Conservation (phyloP, 208 protist genomes). For the Paratrypanosoma confusum region DNA sequence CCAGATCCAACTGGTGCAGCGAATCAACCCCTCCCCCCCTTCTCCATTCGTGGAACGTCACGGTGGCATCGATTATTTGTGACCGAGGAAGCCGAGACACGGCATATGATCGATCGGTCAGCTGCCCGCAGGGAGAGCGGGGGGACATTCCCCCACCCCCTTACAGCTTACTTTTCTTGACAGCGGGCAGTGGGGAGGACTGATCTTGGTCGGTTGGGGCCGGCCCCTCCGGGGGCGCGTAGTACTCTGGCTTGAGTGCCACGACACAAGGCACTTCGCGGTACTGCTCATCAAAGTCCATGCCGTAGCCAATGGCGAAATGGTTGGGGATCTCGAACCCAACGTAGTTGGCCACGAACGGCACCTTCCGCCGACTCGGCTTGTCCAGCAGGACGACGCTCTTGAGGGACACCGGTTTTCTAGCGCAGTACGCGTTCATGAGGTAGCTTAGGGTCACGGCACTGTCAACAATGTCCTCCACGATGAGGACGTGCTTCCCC, state of each 20-base stretch:
- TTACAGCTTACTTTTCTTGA: too few relatives aligned
- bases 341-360: slow-evolving; percentile 48
- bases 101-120: too few relatives aligned
- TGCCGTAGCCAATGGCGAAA: slow-evolving; percentile 87
- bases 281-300: slow-evolving; percentile 80
- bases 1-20: too few relatives aligned
- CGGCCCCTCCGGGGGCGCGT: too few relatives aligned
- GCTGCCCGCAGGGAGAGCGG: too few relatives aligned
- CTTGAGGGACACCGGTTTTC: slow-evolving; percentile 65
- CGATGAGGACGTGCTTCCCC: slow-evolving; percentile 66
- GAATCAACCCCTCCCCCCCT: too few relatives aligned
- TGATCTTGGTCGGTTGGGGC: too few relatives aligned
- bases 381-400: slow-evolving; percentile 83
- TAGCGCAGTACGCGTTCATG: slow-evolving; percentile 27
- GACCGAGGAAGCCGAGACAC: too few relatives aligned
- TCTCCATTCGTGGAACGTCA: too few relatives aligned
- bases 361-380: slow-evolving; percentile 39
- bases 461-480: slow-evolving; percentile 88
- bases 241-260: slow-evolving; percentile 49
- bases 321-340: slow-evolving; percentile 46
- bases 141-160: not conserved
- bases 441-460: slow-evolving; percentile 76
- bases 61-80: too few relatives aligned
- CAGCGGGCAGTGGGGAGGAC: too few relatives aligned
- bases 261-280: slow-evolving; percentile 72